Percentiles rank a stretch among this genome's conserved stretches.
Conservation (phyloP, 768 basidiomycete species). For the Phaffia australis region DNA sequence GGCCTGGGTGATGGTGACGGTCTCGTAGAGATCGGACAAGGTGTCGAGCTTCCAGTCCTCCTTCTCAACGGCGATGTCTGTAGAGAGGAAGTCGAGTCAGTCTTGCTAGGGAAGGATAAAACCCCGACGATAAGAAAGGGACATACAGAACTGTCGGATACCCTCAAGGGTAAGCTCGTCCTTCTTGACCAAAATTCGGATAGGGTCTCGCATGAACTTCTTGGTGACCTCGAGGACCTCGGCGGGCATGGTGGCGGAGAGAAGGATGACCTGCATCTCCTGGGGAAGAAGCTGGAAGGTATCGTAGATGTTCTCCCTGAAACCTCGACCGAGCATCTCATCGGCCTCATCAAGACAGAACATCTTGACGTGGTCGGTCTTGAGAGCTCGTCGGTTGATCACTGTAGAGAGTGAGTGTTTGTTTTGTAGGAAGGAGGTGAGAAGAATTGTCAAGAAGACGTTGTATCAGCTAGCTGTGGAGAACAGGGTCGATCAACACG, state of each 20-base stretch:
- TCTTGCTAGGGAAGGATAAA: conserved; percentile 37
- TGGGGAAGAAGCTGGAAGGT: conserved; percentile 95
- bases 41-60: conserved; percentile 99
- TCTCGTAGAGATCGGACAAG: conserved; percentile 92
- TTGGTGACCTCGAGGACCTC: conserved; percentile 99
- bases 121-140: not conserved
- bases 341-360: conserved; percentile 53
- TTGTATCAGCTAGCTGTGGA: not conserved
- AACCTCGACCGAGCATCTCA: conserved; percentile 91
- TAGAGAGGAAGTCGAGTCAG: conserved; percentile 46
- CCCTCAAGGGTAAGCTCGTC: conserved; percentile 91
- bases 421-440: not conserved
- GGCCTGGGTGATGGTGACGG: conserved; percentile 95
- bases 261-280: conserved; percentile 89
- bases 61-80: conserved; percentile 97
- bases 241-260: conserved; percentile 90
- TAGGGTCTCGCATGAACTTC: conserved; percentile 94
- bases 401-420: conserved; percentile 35
- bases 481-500: not conserved
- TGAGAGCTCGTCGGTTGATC: conserved; percentile 85
- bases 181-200: conserved; percentile 97
- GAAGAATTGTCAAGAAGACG: not conserved
- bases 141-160: conserved; percentile 39
- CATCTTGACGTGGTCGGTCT: conserved; percentile 88
- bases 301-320: conserved; percentile 99